Evolutionary conservation across 2,329 filamentous ascomycete species (phyloP), one percentile per base, ranked within the genome.

Genomic region (Dothistroma pini): DNA sequence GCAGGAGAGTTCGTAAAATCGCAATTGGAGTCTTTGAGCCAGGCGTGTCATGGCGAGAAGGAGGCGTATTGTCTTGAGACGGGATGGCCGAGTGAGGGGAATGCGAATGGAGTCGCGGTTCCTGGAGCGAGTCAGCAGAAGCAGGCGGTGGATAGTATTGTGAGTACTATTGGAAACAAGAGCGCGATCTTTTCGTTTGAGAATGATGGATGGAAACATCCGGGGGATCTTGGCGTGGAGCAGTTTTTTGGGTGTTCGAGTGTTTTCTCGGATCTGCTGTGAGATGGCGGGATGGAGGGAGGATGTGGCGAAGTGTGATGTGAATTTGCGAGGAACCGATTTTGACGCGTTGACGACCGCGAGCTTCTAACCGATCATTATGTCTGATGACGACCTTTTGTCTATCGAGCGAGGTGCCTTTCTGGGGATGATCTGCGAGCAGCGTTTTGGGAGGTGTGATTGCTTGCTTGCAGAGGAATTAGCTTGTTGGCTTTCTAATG

Each of bases 31-130:
- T 81, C 90, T 66, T 86, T 96, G 65, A 79, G 86, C 74, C 75
- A 76, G 69, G 79, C 91, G 69, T 97, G 93, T 85, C 75, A 81
- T 47, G 84, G 83, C 44, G 58, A 63, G 74, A 89, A 89, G 81
- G 79, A 84, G 41, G 88, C 87, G 68, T 86, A 91, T 81, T 91
- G 93, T 79, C 83, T 96, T 69, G 93, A 97, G 86, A 90, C 89
- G 60, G 93, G 93, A 71, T 97, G 93, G 92, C 93, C 93, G 66
- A 86, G 80, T 57, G 68, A 74, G 8, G 93, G 93, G 74, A 70
- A 76, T 32, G 76, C 84, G 79, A 93, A 95, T 78, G 91, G 90
- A 63, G 73, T 73, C 21, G 92, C 92, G 61, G 80, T 90, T 69
- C 86, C 93, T 59, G 86, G 89, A 68, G 54, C 68, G 5, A 48